Evolutionary conservation across 768 basidiomycete species (phyloP).

Genomic region (Leccinum fibrillosum): DNA sequence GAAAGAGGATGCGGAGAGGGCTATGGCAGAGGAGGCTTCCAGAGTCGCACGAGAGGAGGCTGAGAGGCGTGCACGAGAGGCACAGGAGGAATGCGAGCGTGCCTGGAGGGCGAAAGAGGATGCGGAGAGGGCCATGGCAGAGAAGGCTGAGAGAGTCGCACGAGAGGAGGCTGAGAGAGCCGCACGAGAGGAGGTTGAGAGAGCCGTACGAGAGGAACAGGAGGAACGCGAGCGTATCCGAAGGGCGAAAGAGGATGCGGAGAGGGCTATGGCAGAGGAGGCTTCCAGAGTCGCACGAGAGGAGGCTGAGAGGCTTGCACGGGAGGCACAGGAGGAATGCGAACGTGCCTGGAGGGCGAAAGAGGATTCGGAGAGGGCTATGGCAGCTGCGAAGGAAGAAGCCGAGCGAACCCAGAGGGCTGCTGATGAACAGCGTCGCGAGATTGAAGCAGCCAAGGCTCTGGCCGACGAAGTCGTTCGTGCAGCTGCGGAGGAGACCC

Average conservation of each 20-base stretch:
- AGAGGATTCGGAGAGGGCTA: slow-evolving; percentile 3
- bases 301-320: slow-evolving; percentile 4
- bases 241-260: not conserved
- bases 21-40: not conserved
- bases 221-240: not conserved
- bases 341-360: not conserved
- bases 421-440: not conserved
- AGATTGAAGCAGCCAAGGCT: not conserved
- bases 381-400: slow-evolving; percentile 5
- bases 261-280: not conserved
- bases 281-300: not conserved
- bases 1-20: slow-evolving; percentile 2
- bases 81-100: slow-evolving; percentile 2
- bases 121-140: slow-evolving; percentile 1
- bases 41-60: slow-evolving; percentile 2
- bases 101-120: slow-evolving; percentile 1
- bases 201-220: not conserved
- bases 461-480: not conserved
- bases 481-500: not conserved
- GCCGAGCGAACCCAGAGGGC: not conserved
- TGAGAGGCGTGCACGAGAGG: not conserved
- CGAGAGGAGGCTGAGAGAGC: slow-evolving; percentile 1
- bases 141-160: not conserved
- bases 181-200: no score
- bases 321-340: slow-evolving; percentile 5